Conservation (phyloP, 495 filamentous ascomycete genomes). For the Aspergillus steynii region DNA sequence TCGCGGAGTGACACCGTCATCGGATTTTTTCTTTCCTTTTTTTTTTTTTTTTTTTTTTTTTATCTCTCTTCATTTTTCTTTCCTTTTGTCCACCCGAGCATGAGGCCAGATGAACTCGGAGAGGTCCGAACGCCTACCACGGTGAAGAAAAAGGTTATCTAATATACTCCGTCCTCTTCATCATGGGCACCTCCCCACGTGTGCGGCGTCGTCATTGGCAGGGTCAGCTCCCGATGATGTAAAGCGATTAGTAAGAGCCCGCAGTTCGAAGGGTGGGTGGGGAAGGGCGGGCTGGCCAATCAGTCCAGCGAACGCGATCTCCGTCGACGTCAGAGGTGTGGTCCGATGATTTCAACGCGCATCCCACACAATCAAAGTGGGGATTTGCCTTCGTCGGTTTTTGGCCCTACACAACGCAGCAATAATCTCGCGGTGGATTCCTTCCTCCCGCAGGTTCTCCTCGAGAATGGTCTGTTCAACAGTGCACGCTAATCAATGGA, state of each 20-base stretch:
- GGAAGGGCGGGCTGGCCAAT: too few species aligned
- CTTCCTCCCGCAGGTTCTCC: background rate
- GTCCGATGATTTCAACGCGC: slow-evolving; percentile 28
- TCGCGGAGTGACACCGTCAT: too few species aligned
- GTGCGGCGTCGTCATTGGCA: slow-evolving; percentile 3
- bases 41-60: slow-evolving; percentile 4
- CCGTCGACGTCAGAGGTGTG: slow-evolving; percentile 7
- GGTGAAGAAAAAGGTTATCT: too few species aligned
- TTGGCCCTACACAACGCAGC: background rate
- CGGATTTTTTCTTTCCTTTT: background rate
- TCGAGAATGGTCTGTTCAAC: too few species aligned
- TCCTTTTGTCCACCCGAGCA: too few species aligned
- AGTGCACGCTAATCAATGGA: too few species aligned
- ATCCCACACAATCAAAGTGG: slow-evolving; percentile 10
- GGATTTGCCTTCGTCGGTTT: background rate
- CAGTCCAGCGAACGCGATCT: background rate
- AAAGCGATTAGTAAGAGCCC: background rate
- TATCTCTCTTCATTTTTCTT: background rate
- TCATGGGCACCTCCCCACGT: slow-evolving; percentile 1
- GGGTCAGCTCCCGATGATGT: slow-evolving; percentile 6
- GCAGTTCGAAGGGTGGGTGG: too few species aligned
- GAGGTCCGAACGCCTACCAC: background rate
- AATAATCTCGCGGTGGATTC: background rate
- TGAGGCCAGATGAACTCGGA: background rate
- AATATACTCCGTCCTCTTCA: background rate